Base-by-base conservation (phyloP, 805 yeast genomes). In the Saccharomycodes ludwigii region DNA sequence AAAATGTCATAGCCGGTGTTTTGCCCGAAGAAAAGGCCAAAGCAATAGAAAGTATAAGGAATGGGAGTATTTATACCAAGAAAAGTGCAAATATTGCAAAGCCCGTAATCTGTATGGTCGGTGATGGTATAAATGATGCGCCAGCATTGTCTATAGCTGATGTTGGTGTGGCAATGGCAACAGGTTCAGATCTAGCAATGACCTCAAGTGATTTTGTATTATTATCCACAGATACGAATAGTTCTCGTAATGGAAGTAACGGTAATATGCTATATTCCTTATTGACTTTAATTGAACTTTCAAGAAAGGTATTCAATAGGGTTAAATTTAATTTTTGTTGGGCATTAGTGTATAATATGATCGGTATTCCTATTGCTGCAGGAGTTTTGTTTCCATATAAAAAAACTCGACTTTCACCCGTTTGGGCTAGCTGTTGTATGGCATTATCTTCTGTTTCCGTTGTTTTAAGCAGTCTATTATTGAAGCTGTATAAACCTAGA, bases 121-220 rank as follows among this genome's bases (percentile, higher is more conserved):
- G 91, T 7, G 91, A 80, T 44, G 91, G 91, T 14, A 73, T 80
- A 21, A 81, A 80, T 48, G 91, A 81, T 52, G 84, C 91, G 0
- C 88, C 88, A 1, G 83, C 91, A 0, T 56, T 81, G 31, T 68
- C 84, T 3, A 59, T 68, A 1, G 83, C 91, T 1, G 83, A 78
- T 54, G 74, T 81, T 14, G 91, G 91, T 3, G 65, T 80, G 28
- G 85, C 91, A 0, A 59, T 80, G 38, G 79, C 85, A 0, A 66
- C 77, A 0, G 88, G 88, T 0, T 73, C 85, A 1, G 91, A 81
- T 41, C 58, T 80, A 29, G 86, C 91, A 0, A 60, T 79, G 32
- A 71, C 78, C 2, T 72, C 85, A 3, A 76, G 82, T 35, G 83
- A 80, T 48, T 79, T 80, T 44, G 76, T 80, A 13, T 56, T 81